phyloP scores from a whole-genome alignment of 148 eudicot genomes.

The Arbutus unedo region DNA sequence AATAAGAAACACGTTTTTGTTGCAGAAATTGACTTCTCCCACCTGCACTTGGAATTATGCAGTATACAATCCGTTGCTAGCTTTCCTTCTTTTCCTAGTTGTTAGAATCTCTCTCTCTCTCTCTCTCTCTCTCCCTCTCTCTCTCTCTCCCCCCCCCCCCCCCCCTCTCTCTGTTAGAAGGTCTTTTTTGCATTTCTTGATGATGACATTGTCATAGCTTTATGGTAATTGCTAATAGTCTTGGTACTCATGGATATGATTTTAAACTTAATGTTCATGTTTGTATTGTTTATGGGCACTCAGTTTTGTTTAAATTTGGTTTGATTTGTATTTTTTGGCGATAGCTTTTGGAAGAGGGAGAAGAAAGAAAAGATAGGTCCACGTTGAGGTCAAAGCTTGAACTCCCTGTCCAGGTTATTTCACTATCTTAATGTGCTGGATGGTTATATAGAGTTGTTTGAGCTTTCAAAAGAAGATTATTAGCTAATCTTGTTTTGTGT shows the following conservation, averaged over 20 bases:
- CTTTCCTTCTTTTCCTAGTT: background rate
- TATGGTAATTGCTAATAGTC: background rate
- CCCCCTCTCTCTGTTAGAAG: background rate
- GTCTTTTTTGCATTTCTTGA: conserved; percentile 1
- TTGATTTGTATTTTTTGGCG: conserved; percentile 9
- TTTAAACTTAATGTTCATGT: background rate
- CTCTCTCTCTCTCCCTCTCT: background rate
- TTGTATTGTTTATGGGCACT: background rate
- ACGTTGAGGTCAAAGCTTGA: conserved; percentile 88
- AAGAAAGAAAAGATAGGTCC: conserved; percentile 79
- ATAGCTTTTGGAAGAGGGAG: conserved; percentile 89
- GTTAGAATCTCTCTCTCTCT: conserved; percentile 1
- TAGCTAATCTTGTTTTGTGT: background rate
- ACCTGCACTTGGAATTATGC: background rate
- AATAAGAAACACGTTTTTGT: conserved; percentile 8
- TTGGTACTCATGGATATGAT: background rate
- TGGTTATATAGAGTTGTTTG: background rate
- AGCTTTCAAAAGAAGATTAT: background rate
- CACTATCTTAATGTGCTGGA: background rate
- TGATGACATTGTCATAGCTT: background rate
- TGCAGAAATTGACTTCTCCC: background rate
- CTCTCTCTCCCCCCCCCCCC: background rate
- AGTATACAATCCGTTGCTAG: background rate
- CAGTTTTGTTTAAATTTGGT: background rate
- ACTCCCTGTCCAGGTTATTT: conserved; percentile 88